These are phyloP conservation scores for Eucalyptus marginata DNA, from an alignment of 345 rosid species.

Conservation along the genomic window DNA sequence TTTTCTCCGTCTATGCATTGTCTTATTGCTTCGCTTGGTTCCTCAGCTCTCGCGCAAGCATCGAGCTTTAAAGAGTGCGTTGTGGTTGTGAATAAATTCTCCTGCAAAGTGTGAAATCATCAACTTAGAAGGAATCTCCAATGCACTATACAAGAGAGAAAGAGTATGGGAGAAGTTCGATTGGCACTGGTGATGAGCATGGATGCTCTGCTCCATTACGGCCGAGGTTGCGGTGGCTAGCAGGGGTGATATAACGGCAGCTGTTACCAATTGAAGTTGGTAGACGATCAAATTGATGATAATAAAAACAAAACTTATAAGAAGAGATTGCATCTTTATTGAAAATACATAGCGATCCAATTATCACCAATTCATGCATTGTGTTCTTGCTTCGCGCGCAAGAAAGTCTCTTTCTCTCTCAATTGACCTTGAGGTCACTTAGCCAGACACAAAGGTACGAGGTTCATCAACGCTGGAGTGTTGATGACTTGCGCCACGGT, in stretches of 20 bases:
- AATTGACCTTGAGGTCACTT: too few species aligned
- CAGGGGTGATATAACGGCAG: not conserved
- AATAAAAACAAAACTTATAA: too few species aligned
- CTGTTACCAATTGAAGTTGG: not conserved
- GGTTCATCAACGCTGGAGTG: too few species aligned
- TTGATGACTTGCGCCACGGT: too few species aligned
- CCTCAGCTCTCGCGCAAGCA: not conserved
- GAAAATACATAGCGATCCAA: too few species aligned
- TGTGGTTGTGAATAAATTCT: not conserved
- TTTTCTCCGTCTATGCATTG: not conserved
- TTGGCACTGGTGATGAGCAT: not conserved
- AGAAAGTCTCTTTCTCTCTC: too few species aligned
- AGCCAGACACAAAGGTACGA: too few species aligned
- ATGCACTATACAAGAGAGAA: not conserved
- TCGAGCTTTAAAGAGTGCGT: not conserved
- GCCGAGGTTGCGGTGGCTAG: not conserved
- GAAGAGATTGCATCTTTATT: too few species aligned
- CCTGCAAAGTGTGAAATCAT: not conserved
- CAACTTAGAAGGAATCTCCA: too few species aligned
- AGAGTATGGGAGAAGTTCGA: not conserved
- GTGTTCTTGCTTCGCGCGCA: too few species aligned
- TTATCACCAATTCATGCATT: fast-evolving
- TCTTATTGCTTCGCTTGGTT: not conserved
- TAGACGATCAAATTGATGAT: not conserved
- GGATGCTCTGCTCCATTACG: not conserved